Evolutionary conservation across 1,284 basidiomycete genomes (phyloP).

Genomic region (Trametes polyzona): DNA sequence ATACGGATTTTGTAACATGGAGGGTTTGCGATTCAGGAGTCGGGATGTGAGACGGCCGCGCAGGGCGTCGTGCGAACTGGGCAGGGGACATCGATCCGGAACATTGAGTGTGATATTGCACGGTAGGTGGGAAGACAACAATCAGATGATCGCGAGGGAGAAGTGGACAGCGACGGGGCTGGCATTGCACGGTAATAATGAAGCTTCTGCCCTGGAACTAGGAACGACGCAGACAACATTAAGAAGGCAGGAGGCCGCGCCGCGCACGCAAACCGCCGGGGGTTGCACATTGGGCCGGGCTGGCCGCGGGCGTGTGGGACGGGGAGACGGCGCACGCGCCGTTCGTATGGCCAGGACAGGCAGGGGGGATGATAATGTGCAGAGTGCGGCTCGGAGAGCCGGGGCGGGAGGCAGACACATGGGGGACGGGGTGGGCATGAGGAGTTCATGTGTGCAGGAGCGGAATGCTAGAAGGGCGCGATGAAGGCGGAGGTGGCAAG

Average conservation of each 20-base stretch:
- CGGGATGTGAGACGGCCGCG: neutral
- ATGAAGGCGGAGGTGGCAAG: conserved; percentile 9
- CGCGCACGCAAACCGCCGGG: no score
- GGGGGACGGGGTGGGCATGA: conserved; percentile 17
- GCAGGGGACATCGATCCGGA: neutral
- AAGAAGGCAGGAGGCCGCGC: neutral
- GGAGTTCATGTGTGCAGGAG: conserved; percentile 20
- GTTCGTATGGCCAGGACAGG: neutral
- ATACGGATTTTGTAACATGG: conserved; percentile 19
- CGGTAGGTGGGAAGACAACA: conserved; percentile 21
- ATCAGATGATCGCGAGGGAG: conserved; percentile 27
- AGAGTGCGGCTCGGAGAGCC: conserved; percentile 13
- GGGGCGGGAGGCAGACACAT: conserved; percentile 6
- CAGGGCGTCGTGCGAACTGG: neutral
- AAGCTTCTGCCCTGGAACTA: conserved; percentile 7
- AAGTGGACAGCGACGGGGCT: conserved; percentile 18
- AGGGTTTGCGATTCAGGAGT: conserved; percentile 1
- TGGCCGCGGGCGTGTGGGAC: neutral
- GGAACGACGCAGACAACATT: neutral
- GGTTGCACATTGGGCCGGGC: neutral
- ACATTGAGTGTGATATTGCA: conserved; percentile 10
- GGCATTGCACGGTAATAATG: conserved; percentile 14
- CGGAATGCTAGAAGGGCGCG: conserved; percentile 17
- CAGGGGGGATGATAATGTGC: neutral
- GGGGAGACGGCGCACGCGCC: neutral